Percentiles rank a stretch among this genome's conserved stretches.
These are phyloP conservation scores for Dendrobium officinale DNA, from an alignment of 106 monocot genomes.

Conservation along the genomic window DNA sequence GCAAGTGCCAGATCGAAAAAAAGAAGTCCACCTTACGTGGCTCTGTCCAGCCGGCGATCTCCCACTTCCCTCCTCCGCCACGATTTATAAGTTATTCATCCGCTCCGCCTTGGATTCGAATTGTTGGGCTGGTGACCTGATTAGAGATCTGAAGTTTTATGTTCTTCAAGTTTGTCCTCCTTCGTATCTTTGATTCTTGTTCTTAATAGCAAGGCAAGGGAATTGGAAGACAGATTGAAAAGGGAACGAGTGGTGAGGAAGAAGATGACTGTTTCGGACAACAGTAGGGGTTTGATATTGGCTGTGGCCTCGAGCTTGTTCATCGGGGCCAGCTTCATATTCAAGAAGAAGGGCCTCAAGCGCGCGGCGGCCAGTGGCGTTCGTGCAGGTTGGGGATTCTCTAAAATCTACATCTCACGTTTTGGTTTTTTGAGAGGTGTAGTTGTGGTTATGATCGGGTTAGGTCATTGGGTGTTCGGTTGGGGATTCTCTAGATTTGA, in stretches of 20 bases:
- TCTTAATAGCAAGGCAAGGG: not conserved
- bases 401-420: not conserved
- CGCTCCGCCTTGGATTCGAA: not conserved
- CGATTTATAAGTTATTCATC: not conserved
- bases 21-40: not conserved
- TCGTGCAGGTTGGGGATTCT: slow-evolving; percentile 32
- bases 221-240: not conserved
- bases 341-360: slow-evolving; percentile 80
- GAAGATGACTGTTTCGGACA: slow-evolving; percentile 19
- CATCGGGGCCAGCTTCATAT: slow-evolving; percentile 61
- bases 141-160: slow-evolving; percentile 1
- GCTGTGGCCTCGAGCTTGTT: slow-evolving; percentile 51
- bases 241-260: not conserved
- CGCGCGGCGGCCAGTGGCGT: slow-evolving; percentile 40
- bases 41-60: not conserved
- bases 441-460: not conserved
- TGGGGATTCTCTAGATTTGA: slow-evolving; percentile 1
- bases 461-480: not conserved
- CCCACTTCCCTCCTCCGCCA: not conserved
- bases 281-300: slow-evolving; percentile 31
- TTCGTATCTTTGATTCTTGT: not conserved
- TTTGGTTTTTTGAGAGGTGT: not conserved
- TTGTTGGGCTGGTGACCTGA: not conserved
- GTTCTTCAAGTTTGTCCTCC: not conserved
- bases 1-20: not conserved